Conservation (phyloP, 345 rosid species). For the Citrus inodora region DNA sequence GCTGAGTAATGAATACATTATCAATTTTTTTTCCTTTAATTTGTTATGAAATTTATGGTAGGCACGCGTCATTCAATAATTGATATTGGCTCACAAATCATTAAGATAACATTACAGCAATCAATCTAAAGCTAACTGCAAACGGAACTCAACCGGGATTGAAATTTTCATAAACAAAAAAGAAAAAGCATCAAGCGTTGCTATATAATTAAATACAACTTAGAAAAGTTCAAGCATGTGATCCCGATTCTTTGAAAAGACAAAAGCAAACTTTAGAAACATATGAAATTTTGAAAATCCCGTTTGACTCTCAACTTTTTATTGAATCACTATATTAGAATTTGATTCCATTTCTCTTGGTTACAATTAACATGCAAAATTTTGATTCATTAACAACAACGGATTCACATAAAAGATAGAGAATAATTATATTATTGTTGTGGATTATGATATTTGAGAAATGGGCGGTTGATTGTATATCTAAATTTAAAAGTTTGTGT, state of each 20-base stretch:
- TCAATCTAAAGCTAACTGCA: not conserved
- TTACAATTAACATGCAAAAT: not conserved
- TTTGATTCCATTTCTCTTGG: constrained; percentile 16
- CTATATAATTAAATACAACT: not conserved
- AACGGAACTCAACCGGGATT: not conserved
- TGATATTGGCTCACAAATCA: not conserved
- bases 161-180: not conserved
- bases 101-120: not conserved
- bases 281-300: not conserved
- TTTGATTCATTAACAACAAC: not conserved
- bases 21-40: not conserved
- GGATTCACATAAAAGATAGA: no score
- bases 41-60: not conserved
- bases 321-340: constrained; percentile 1
- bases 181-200: not conserved
- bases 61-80: not conserved
- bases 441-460: not conserved
- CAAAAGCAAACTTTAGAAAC: constrained; percentile 10
- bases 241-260: constrained; percentile 10
- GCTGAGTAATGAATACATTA: not conserved
- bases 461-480: not conserved
- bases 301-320: not conserved
- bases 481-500: not conserved
- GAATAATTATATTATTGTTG: not conserved
- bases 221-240: constrained; percentile 1